Percentiles rank a stretch among this genome's conserved stretches.
These are phyloP conservation scores for Rhamnella rubrinervis DNA, from an alignment of 331 rosid species.

Conservation along the genomic window DNA sequence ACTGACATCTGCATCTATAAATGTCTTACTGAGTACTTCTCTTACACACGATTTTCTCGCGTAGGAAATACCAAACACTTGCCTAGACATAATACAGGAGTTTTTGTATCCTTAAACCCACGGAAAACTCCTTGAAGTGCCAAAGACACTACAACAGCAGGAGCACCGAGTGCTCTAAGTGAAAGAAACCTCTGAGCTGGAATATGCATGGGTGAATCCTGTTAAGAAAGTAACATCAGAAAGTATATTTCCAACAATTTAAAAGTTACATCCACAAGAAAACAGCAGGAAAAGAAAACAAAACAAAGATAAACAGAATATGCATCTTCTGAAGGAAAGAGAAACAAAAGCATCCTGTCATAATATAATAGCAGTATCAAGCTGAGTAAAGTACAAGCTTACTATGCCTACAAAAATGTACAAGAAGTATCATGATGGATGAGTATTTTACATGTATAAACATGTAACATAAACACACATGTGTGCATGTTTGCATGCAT, in stretches of 20 bases:
- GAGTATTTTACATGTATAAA: not conserved
- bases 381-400: not conserved
- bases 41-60: not conserved
- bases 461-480: not conserved
- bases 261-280: constrained; percentile 13
- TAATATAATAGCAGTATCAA: not conserved
- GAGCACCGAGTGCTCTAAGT: constrained; percentile 92
- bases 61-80: constrained; percentile 33
- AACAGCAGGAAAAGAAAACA: not conserved
- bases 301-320: not conserved
- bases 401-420: not conserved
- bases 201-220: constrained; percentile 65
- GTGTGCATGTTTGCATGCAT: not conserved
- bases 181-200: constrained; percentile 69
- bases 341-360: not conserved
- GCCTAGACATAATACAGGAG: constrained; percentile 91
- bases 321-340: too few species aligned
- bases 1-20: not conserved
- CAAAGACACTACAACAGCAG: constrained; percentile 92
- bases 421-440: not conserved
- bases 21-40: not conserved
- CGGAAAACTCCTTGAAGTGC: constrained; percentile 98
- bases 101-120: constrained; percentile 94
- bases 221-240: constrained; percentile 24
- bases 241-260: not conserved